Conservation (phyloP, 2,329 filamentous ascomycete genomes). For the Nothomitra cinnamomea region DNA sequence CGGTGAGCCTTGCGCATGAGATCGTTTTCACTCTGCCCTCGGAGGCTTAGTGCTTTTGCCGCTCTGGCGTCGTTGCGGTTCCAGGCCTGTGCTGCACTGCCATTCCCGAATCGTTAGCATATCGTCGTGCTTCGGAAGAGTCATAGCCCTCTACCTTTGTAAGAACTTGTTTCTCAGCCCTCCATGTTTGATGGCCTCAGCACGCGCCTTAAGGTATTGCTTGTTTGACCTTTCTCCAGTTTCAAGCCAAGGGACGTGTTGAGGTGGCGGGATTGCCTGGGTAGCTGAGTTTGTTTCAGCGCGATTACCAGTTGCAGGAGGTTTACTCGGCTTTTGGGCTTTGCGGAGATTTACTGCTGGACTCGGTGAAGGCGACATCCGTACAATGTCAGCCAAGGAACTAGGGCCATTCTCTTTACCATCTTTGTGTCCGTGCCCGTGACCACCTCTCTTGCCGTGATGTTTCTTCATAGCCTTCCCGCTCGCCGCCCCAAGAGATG, state of each 20-base stretch:
- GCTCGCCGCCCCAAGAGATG: slow-evolving; percentile 46
- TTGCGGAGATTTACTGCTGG: slow-evolving; percentile 39
- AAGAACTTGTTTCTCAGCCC: slow-evolving; percentile 93
- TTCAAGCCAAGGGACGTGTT: slow-evolving; percentile 91
- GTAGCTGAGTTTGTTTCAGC: slow-evolving; percentile 68
- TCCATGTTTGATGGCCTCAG: slow-evolving; percentile 94
- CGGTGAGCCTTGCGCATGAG: slow-evolving; percentile 94
- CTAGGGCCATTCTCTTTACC: slow-evolving; percentile 41
- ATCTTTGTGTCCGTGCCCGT: slow-evolving; percentile 55
- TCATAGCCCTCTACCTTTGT: slow-evolving; percentile 49
- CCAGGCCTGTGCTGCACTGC: slow-evolving; percentile 89
- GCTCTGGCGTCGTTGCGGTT: slow-evolving; percentile 94
- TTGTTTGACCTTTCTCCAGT: slow-evolving; percentile 84
- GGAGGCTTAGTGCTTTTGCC: slow-evolving; percentile 82
- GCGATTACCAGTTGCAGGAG: slow-evolving; percentile 45
- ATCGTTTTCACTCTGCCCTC: slow-evolving; percentile 92
- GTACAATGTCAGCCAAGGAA: slow-evolving; percentile 84
- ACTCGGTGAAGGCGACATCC: slow-evolving; percentile 78
- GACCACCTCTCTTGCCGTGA: slow-evolving; percentile 40
- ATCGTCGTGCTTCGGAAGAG: neutral
- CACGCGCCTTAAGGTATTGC: slow-evolving; percentile 83
- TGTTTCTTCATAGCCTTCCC: slow-evolving; percentile 72
- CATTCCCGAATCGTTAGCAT: neutral
- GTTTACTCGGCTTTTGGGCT: slow-evolving; percentile 40
- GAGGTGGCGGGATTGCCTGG: slow-evolving; percentile 69